These are phyloP conservation scores for Paecilomyces formosus DNA, from an alignment of 2,329 filamentous ascomycete species.

Conservation along the genomic window DNA sequence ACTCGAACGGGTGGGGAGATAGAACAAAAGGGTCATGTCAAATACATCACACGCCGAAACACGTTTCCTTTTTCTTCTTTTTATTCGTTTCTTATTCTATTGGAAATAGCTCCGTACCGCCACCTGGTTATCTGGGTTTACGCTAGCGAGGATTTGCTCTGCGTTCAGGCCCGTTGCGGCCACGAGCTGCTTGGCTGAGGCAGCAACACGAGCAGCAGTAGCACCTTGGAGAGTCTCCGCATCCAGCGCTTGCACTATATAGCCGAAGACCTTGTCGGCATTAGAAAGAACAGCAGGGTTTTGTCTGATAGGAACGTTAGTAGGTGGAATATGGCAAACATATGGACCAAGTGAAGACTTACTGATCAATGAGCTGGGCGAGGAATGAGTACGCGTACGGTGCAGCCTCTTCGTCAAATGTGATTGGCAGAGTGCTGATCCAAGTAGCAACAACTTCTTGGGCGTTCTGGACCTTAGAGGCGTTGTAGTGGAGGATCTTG, in stretches of 20 bases:
- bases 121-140: constrained; percentile 73
- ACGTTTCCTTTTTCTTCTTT: not conserved
- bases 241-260: constrained; percentile 81
- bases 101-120: constrained; percentile 72
- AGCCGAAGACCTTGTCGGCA: constrained; percentile 73
- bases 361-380: constrained; percentile 88
- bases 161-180: constrained; percentile 67
- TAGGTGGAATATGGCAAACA: constrained; percentile 3
- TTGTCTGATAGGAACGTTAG: constrained; percentile 52
- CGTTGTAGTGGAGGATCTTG: constrained; percentile 91
- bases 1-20: not conserved
- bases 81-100: constrained; percentile 29
- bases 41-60: not conserved
- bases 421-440: constrained; percentile 84
- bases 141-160: constrained; percentile 63
- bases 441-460: constrained; percentile 75
- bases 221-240: constrained; percentile 83
- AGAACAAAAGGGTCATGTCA: not conserved
- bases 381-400: constrained; percentile 94
- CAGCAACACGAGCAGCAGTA: constrained; percentile 68
- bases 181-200: constrained; percentile 70
- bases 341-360: constrained; percentile 41
- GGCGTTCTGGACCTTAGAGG: constrained; percentile 64
- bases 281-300: constrained; percentile 73
- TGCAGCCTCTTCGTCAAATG: constrained; percentile 93